Base-by-base conservation (phyloP, 192 early-diverging fungal species). In the Rhizophagus clarus region DNA sequence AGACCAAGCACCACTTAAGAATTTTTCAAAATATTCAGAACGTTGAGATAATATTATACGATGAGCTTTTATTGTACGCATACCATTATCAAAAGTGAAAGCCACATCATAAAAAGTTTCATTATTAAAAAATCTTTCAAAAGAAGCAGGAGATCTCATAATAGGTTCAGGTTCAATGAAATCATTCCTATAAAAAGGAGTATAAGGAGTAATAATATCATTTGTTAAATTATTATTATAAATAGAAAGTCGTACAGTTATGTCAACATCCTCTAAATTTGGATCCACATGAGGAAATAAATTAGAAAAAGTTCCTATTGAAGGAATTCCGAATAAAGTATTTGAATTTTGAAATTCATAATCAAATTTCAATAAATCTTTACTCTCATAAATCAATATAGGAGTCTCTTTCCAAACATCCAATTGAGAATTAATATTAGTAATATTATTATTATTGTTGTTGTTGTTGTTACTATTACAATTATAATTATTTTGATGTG, bases 21-120 rank as follows among this genome's bases (percentile, higher is more conserved):
- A 51, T 61, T 71, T 79, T 40, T 79, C 77, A 31, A 79, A 79
- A 79, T 79, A 79, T 26, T 61, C 64, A 1, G 67, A 71, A 56
- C 77, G 42, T 26, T 28, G 31, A 28, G 68, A 42, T 31, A 79
- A 40, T 51, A 79, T 61, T 37, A 79, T 40, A 32, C 77, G 67
- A 71, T 79, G 77, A 70, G 77, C 77, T 67, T 79, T 70, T 51
- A 79, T 68, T 8, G 24, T 42, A 40, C 22, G 34, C 29, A 40
- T 70, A 17, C 49, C 77, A 69, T n/a, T 6, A 71, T 71, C 68
- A 71, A 79, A 79, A 15, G 56, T 61, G 24, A 79, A 71, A 14
- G n/a, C 49, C 1, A 79, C 67, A 71, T 79, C 77, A 71, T n/a
- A 69, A 61, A 37, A 79, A 63, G 26, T 6, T 22, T 68, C 45